Percentiles rank a stretch among this genome's conserved stretches.
These are phyloP conservation scores for Boletales sp. DNA, from an alignment of 768 basidiomycete genomes.

Conservation along the genomic window DNA sequence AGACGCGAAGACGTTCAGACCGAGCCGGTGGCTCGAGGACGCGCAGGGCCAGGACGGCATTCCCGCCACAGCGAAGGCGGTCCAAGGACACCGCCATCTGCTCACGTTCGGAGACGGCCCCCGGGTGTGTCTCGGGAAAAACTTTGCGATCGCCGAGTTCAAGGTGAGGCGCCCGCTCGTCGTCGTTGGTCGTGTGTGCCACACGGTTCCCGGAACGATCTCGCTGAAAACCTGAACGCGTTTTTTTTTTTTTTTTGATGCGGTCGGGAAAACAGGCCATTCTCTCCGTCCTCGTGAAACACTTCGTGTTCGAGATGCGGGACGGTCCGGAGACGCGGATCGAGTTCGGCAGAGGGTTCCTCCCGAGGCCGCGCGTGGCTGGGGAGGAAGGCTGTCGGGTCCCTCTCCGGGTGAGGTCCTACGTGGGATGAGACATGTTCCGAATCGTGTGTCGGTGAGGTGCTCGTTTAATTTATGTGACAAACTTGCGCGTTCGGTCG, in stretches of 20 bases:
- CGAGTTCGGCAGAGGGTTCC: constrained; percentile 1
- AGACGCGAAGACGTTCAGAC: constrained; percentile 49
- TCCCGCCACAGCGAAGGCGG: constrained; percentile 32
- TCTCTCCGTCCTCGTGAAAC: constrained; percentile 37
- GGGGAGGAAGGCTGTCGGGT: constrained; percentile 22
- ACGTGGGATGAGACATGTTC: not conserved
- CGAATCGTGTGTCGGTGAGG: too few relatives aligned
- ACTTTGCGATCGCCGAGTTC: constrained; percentile 41
- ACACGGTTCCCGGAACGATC: too few relatives aligned
- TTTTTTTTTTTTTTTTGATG: too few relatives aligned
- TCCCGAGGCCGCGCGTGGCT: constrained; percentile 6
- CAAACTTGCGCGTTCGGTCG: too few relatives aligned
- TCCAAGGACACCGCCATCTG: constrained; percentile 48
- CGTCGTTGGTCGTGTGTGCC: too few relatives aligned
- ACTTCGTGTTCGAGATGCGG: constrained; percentile 32
- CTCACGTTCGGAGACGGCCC: constrained; percentile 52
- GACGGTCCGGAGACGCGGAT: constrained; percentile 34
- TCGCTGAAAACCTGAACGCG: too few relatives aligned
- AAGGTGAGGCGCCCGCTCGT: constrained; percentile 15
- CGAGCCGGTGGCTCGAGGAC: constrained; percentile 56
- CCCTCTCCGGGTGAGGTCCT: constrained; percentile 18
- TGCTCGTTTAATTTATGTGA: too few relatives aligned
- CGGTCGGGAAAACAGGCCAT: constrained; percentile 37
- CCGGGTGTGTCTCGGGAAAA: constrained; percentile 45
- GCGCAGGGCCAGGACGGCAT: constrained; percentile 8